A percentile compares a stretch with the other conserved stretches of the same genome.
Evolutionary conservation across 139 green algal species (phyloP).

Genomic region (Microglena sp.): DNA sequence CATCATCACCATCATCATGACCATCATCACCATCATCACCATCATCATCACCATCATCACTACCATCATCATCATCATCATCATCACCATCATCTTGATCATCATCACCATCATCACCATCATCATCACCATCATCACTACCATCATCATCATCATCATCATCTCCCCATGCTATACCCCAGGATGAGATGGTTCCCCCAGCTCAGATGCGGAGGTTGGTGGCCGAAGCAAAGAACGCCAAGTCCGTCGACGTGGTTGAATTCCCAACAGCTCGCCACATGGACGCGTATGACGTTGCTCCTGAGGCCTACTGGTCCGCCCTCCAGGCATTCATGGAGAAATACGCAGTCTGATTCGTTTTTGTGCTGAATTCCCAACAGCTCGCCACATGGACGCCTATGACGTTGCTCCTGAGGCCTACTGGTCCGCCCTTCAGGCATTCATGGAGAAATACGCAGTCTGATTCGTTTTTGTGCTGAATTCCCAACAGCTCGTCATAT

Average conservation of each 20-base stretch:
- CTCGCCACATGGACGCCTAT: constrained; percentile 71
- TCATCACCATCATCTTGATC: no score
- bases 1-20: no score
- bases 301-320: constrained; percentile 58
- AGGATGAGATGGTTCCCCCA: constrained; percentile 76
- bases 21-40: no score
- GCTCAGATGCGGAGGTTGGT: constrained; percentile 65
- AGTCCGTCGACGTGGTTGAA: constrained; percentile 26
- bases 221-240: constrained; percentile 8
- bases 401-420: constrained; percentile 45
- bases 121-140: no score
- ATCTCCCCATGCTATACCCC: neutral
- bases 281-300: constrained; percentile 57
- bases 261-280: constrained; percentile 57
- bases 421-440: constrained; percentile 51
- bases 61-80: no score
- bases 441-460: constrained; percentile 27
- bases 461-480: no score
- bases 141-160: neutral
- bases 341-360: no score
- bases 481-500: constrained; percentile 57
- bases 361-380: constrained; percentile 42
- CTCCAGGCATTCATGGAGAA: constrained; percentile 33
- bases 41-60: no score
- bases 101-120: no score